A percentile compares a stretch with the other conserved stretches of the same genome.
Conservation (phyloP, 2,329 filamentous ascomycete species). For the Phaeosphaeriaceae sp. region DNA sequence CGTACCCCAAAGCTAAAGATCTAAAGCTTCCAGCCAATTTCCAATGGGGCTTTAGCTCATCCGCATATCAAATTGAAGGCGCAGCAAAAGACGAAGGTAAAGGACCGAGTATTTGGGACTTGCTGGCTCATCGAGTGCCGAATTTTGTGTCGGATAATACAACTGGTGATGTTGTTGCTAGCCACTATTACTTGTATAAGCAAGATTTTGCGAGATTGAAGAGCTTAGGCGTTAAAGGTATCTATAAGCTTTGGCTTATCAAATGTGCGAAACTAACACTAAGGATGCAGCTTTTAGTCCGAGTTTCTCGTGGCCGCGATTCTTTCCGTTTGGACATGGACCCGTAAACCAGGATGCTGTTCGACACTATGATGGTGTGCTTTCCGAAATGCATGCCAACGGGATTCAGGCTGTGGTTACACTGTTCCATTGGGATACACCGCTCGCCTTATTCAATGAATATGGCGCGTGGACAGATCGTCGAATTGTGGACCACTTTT, state of each 20-base stretch:
- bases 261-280: not conserved
- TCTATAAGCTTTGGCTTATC: not conserved
- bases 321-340: constrained; percentile 49
- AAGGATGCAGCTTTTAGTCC: constrained; percentile 37
- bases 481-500: constrained; percentile 51
- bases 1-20: constrained; percentile 38
- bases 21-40: constrained; percentile 52
- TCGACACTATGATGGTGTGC: constrained; percentile 50
- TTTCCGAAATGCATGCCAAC: constrained; percentile 43
- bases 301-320: constrained; percentile 48
- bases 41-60: constrained; percentile 51
- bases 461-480: constrained; percentile 51
- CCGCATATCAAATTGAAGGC: constrained; percentile 53
- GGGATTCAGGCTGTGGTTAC: constrained; percentile 47
- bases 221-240: constrained; percentile 36
- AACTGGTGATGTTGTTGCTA: constrained; percentile 50
- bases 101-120: constrained; percentile 53
- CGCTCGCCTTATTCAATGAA: constrained; percentile 50
- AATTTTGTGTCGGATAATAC: constrained; percentile 51
- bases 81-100: constrained; percentile 52
- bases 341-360: constrained; percentile 46
- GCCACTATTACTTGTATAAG: constrained; percentile 54
- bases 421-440: constrained; percentile 54
- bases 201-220: constrained; percentile 51
- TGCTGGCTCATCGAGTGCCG: constrained; percentile 51